Evolutionary conservation across 768 basidiomycete genomes (phyloP), one percentile per base, ranked within the genome.

Genomic region (Solioccasus polychromus): DNA sequence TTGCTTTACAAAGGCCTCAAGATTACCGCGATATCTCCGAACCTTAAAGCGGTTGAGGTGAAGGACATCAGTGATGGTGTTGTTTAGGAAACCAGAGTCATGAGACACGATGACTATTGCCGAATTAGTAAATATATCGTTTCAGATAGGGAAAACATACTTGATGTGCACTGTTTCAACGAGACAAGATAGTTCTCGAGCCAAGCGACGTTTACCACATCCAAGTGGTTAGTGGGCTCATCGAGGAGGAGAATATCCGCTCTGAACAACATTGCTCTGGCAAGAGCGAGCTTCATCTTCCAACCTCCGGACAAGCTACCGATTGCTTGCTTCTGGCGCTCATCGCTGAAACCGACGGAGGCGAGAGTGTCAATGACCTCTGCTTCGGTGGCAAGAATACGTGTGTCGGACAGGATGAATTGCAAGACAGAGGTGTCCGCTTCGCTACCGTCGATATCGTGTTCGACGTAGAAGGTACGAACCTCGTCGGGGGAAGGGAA

Each of bases 231-330:
- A 74, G 93, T 96, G 35, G 93, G 93, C 75, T 96, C 93, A 69
- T 96, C 93, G 54, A 95, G 88, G 22, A 96, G 74, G 40, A 97
- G 83, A 62, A 97, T 97, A 62, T 97, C 94, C 52, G 94, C 94
- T 75, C 88, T 90, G 88, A 97, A 97, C 35, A 97, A 78, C 83
- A 97, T 95, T 39, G 94, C 94, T 51, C 94, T 83, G 47, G 94
- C 94, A 50, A 97, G 82, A 31, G 94, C 94, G 52, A 97, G 85
- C 80, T 96, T 97, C 94, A 97, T 97, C 81, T 97, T 97, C 94
- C 94, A 96, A 76, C 94, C 94, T 80, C 94, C 94, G 35, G 94
- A 97, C 31, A 97, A 75, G 47, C 83, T 83, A 53, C 93, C 91
- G 54, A 96, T 96, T 31, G 91, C 71, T 51, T 88, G 77, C 53